Conservation (phyloP, 2,329 filamentous ascomycete species). For the Penicillium sp. region DNA sequence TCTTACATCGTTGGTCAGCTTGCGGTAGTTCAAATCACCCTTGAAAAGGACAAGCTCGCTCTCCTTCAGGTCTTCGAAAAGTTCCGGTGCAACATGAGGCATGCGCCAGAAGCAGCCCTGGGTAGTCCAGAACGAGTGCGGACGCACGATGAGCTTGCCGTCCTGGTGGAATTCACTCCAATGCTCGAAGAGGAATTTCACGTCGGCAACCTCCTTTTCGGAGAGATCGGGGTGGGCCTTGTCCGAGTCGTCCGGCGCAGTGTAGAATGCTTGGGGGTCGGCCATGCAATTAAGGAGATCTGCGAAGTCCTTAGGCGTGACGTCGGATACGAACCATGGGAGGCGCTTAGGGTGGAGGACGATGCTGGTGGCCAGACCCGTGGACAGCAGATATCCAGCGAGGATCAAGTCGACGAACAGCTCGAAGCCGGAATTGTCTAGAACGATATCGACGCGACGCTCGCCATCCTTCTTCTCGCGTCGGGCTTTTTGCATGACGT, state of each 20-base stretch:
- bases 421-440: conserved; percentile 97
- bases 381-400: conserved; percentile 81
- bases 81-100: conserved; percentile 62
- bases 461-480: conserved; percentile 60
- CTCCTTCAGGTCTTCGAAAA: conserved; percentile 74
- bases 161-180: conserved; percentile 80
- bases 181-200: conserved; percentile 75
- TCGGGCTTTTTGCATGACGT: conserved; percentile 39
- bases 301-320: conserved; percentile 79
- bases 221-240: conserved; percentile 62
- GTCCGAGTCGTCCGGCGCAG: conserved; percentile 63
- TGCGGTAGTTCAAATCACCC: conserved; percentile 94
- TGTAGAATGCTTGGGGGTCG: conserved; percentile 75
- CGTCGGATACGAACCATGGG: conserved; percentile 98
- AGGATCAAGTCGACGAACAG: conserved; percentile 92
- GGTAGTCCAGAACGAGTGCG: conserved; percentile 89
- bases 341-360: conserved; percentile 92
- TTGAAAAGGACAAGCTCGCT: conserved; percentile 94
- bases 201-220: conserved; percentile 63
- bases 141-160: conserved; percentile 76
- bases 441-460: conserved; percentile 84
- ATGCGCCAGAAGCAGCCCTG: conserved; percentile 86
- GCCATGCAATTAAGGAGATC: conserved; percentile 79
- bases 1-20: conserved; percentile 82
- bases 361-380: conserved; percentile 79